Base-by-base conservation (phyloP, 345 rosid genomes). In the Schrenkiella parvula region DNA sequence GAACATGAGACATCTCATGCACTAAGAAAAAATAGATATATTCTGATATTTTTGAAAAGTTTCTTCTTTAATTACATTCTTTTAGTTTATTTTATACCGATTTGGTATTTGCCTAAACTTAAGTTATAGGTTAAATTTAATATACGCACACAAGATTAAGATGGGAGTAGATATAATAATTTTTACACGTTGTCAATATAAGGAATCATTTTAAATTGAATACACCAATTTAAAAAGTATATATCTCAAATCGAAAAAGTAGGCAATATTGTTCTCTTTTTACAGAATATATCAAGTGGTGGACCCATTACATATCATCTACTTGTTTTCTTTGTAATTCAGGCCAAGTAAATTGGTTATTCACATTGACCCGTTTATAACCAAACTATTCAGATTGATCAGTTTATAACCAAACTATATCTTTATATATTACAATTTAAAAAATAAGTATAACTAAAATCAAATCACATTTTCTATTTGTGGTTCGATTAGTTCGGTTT, bases 241-340 rank as follows among this genome's bases (percentile, higher is more conserved):
- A 54, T n/a, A 9, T 39, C 46, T 41, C 19, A 44, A 57, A 70
- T 23, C 38, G 28, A 11, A 58, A 69, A 58, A 58, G 38, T 3
- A 23, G 19, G 4, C 25, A 12, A 68, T 15, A 37, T 29, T 41
- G 14, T 13, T 42, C 34, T 29, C 64, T 55, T 53, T 6, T 52
- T n/a, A 18, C 64, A 42, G 73, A 53, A 67, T 54, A 15, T 11
- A 67, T 28, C 59, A 38, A 71, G 52, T 71, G 75, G 68, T 71
- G 68, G 52, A 39, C 43, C 23, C 60, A 18, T 51, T 51, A 71
- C 75, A 37, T 46, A 0, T 57, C 18, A 46, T 44, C 47, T 0
- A 38, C 39, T 21, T 6, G 7, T 32, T 15, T 22, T 21, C 12
- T 14, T 46, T 21, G 70, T 34, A 65, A 48, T 60, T 37, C 23